These are phyloP conservation scores for Globisporangium carolinianum DNA, from an alignment of 352 stramenopile species.

Conservation along the genomic window DNA sequence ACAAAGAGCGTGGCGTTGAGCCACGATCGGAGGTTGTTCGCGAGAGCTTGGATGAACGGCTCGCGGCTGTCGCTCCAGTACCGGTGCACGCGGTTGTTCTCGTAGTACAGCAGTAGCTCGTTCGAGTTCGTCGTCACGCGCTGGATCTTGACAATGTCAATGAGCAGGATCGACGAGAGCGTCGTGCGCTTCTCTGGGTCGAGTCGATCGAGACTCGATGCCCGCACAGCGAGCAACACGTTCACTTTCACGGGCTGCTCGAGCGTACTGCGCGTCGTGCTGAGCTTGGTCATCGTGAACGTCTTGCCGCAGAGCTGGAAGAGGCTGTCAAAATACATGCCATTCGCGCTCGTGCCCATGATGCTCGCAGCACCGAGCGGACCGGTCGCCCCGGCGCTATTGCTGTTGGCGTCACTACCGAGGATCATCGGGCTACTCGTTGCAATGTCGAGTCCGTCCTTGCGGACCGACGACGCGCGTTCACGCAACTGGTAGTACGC, in stretches of 20 bases:
- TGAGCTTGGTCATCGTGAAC: conserved; percentile 82
- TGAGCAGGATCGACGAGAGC: conserved; percentile 76
- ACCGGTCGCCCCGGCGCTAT: conserved; percentile 17
- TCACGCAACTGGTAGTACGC: conserved; percentile 83
- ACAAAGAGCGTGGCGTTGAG: conserved; percentile 75
- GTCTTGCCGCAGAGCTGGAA: conserved; percentile 84
- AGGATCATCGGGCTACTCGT: conserved; percentile 34
- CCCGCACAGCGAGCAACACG: conserved; percentile 68
- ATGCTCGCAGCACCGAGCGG: conserved; percentile 11
- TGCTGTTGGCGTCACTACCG: conserved; percentile 15
- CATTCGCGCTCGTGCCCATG: conserved; percentile 25
- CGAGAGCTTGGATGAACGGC: conserved; percentile 81
- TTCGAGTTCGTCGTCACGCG: conserved; percentile 79
- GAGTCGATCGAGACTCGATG: conserved; percentile 69
- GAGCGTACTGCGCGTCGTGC: conserved; percentile 62
- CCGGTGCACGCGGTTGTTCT: conserved; percentile 83
- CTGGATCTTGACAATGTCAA: conserved; percentile 87
- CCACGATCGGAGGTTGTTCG: conserved; percentile 84
- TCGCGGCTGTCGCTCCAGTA: conserved; percentile 84
- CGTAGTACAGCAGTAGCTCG: conserved; percentile 78
- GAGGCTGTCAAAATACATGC: conserved; percentile 85
- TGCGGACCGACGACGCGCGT: conserved; percentile 62
- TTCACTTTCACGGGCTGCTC: conserved; percentile 64
- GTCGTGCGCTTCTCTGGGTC: conserved; percentile 57
- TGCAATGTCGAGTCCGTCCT: conserved; percentile 42